phyloP scores from a whole-genome alignment of 441 rosid species.

The Erodium moschatum region DNA sequence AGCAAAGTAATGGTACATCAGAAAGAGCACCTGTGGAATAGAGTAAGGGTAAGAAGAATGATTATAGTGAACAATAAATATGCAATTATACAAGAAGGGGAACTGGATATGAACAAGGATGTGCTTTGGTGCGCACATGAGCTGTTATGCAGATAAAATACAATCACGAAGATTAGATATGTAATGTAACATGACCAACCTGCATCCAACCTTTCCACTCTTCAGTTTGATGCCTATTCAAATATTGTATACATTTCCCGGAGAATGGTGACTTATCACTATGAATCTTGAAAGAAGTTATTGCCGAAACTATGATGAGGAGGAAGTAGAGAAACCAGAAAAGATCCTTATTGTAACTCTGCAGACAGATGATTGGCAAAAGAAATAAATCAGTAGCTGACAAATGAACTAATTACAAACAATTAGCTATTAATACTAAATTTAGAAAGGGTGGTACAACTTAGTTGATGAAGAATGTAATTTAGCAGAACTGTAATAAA shows the following conservation, averaged over 20 bases:
- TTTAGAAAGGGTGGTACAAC: not conserved
- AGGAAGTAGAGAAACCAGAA: constrained; percentile 85
- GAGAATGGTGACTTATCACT: constrained; percentile 68
- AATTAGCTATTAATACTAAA: not conserved
- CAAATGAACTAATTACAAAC: not conserved
- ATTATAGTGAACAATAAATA: not conserved
- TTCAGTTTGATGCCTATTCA: constrained; percentile 94
- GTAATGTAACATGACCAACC: constrained; percentile 35
- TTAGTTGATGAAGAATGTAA: not conserved
- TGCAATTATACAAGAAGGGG: not conserved
- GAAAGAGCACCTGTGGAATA: constrained; percentile 66
- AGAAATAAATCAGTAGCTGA: constrained; percentile 11
- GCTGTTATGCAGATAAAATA: not conserved
- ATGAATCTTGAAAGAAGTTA: constrained; percentile 83
- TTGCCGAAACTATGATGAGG: constrained; percentile 72
- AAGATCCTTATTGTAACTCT: constrained; percentile 87
- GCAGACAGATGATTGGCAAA: constrained; percentile 21
- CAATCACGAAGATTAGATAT: not conserved
- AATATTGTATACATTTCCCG: constrained; percentile 68
- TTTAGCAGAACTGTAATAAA: not conserved
- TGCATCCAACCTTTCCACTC: constrained; percentile 99
- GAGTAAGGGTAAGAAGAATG: not conserved
- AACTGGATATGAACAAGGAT: not conserved
- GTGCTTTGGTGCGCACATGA: not conserved
- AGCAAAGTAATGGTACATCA: constrained; percentile 97